phyloP scores from a whole-genome alignment of 805 yeast species.

The Nakazawaea populi region DNA sequence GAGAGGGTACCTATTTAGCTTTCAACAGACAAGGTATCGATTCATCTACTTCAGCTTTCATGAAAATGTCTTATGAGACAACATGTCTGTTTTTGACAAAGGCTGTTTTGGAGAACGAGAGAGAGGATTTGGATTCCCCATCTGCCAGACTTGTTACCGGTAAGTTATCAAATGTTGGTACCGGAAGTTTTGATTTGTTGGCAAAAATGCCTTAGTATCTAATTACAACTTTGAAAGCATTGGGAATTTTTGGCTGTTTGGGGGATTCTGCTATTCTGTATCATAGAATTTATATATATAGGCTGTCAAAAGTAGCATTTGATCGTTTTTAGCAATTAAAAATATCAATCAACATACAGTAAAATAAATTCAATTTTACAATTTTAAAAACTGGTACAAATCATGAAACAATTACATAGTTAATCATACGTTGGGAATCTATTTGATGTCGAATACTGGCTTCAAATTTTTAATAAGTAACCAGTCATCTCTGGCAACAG shows the following conservation, averaged over 20 bases:
- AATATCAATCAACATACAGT: no score
- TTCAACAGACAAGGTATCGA: constrained; percentile 99
- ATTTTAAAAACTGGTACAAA: not conserved
- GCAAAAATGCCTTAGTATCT: constrained; percentile 34
- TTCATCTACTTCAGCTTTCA: constrained; percentile 88
- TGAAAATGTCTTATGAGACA: constrained; percentile 99
- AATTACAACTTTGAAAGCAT: not conserved
- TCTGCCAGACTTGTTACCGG: constrained; percentile 93
- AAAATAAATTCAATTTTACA: not conserved
- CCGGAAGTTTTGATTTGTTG: constrained; percentile 88
- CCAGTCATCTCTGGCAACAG: constrained; percentile 96
- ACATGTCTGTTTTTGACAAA: constrained; percentile 96
- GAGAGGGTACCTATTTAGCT: constrained; percentile 95
- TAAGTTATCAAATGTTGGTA: constrained; percentile 85
- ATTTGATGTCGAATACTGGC: constrained; percentile 79
- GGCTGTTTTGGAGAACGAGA: constrained; percentile 89
- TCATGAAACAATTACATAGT: not conserved
- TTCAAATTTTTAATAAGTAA: constrained; percentile 81
- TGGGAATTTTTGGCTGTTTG: not conserved
- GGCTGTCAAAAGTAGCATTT: not conserved
- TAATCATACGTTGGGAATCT: constrained; percentile 8
- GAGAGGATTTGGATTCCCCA: constrained; percentile 85
- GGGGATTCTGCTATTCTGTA: not conserved
- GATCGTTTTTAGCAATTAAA: not conserved
- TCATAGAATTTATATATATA: not conserved